Base-by-base conservation (phyloP, 768 basidiomycete species). In the Agaricus sinodeliciosus region DNA sequence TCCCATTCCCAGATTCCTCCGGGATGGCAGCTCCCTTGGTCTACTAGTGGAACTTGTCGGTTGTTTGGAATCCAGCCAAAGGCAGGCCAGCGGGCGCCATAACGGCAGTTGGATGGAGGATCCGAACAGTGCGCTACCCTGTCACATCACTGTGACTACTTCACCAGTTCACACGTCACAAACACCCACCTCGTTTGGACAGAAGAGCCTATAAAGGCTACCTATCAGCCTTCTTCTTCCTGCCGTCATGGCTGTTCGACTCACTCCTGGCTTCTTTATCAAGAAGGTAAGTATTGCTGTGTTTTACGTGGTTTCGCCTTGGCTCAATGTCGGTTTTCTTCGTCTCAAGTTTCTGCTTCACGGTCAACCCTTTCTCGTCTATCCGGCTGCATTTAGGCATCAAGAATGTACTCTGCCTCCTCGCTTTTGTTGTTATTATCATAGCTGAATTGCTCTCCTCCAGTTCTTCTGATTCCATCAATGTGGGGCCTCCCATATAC, bases 361-460 rank as follows among this genome's bases (percentile, higher is more conserved):
- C 12, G 58, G 58, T 3, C 58, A 58, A 39, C 27, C 43, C 3
- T 53, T 40, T 19, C 51, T 58, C 28, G 58, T 58, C 13, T 58
- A 58, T 45, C 58, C 58, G 0, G 41, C 50, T 2, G 58, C 43
- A 3, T 56, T 52, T 40, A 11, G 35, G 8, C 54, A 51, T 7
- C 35, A 13, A 19, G 25, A 48, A 54, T 15, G 58, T 58, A 26
- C 35, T 47, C 43, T 12, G 11, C 26, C 18, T 18, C 8, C 18
- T 26, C 9, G 26, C 44, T 34, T 9, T 3, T 18, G 3, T n/a
- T 18, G 13, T 8, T 16, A 26, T 22, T 22, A 18, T 27, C 54
- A 22, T 12, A 44, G 31, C 31, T 31, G 18, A 13, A 12, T 1
- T 11, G 39, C 16, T 35, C 22, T 28, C 9, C 19, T 27, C 22